phyloP scores from a whole-genome alignment of 371 early-diverging fungal species.

The Rhizopus sp. region DNA sequence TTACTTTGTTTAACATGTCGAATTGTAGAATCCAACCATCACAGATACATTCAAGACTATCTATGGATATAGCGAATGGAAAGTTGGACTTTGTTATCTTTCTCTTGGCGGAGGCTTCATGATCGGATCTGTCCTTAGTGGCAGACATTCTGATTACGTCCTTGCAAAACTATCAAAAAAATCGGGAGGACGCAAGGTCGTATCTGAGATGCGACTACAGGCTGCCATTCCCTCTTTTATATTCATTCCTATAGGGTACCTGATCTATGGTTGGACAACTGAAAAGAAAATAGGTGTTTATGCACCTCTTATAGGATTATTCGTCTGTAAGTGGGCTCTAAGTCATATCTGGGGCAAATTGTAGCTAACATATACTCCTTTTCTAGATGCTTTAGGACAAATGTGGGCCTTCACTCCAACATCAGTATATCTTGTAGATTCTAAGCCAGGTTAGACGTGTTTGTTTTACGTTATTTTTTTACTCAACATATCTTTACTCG shows the following conservation, averaged over 20 bases:
- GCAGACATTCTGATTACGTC: conserved; percentile 48
- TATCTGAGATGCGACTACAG: conserved; percentile 47
- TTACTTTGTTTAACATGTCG: not conserved
- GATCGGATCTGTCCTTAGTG: conserved; percentile 49
- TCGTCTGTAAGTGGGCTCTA: conserved; percentile 56
- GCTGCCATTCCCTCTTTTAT: conserved; percentile 48
- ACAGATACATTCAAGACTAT: conserved; percentile 37
- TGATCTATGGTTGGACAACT: conserved; percentile 58
- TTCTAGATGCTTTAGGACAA: conserved; percentile 34
- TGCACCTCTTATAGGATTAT: conserved; percentile 52
- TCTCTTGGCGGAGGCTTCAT: conserved; percentile 49
- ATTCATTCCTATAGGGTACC: conserved; percentile 52
- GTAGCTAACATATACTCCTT: not conserved
- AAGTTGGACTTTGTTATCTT: conserved; percentile 50
- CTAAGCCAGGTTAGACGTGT: conserved; percentile 39
- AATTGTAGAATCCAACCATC: conserved; percentile 39
- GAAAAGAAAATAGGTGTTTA: conserved; percentile 38
- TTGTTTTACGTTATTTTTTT: not conserved
- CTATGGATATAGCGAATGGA: conserved; percentile 35
- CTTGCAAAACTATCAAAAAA: conserved; percentile 27
- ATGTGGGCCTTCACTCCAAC: conserved; percentile 46
- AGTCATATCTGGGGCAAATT: conserved; percentile 15
- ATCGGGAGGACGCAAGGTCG: conserved; percentile 8
- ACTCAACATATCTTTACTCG: not conserved
- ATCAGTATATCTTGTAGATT: conserved; percentile 55